Evolutionary conservation across 805 yeast species (phyloP).

Genomic region (Hanseniaspora clermontiae): DNA sequence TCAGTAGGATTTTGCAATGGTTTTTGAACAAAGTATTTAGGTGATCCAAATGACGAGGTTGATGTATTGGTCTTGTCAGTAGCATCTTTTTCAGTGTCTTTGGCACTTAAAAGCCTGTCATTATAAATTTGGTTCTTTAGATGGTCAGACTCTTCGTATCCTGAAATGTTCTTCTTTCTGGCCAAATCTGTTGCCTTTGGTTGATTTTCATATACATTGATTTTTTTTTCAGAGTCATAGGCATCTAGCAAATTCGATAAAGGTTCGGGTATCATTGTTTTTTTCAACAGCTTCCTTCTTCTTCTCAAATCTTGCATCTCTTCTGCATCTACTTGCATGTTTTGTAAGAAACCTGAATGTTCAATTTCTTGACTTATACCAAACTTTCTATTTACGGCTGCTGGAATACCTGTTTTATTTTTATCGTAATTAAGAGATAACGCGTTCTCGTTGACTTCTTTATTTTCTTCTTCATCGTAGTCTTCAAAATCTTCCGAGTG

Average conservation of each 20-base stretch:
- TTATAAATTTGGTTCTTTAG: constrained; percentile 11
- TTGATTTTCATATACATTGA: constrained; percentile 9
- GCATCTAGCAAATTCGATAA: constrained; percentile 37
- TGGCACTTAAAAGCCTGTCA: background rate
- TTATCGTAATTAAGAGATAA: background rate
- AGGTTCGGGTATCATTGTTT: constrained; percentile 43
- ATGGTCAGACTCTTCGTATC: constrained; percentile 4
- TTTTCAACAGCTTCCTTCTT: constrained; percentile 39
- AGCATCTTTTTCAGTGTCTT: background rate
- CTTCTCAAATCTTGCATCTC: constrained; percentile 40
- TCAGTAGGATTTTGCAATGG: constrained; percentile 22
- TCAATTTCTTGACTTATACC: constrained; percentile 25
- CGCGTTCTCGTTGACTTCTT: background rate
- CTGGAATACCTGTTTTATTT: constrained; percentile 42
- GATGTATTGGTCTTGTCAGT: background rate
- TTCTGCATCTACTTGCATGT: constrained; percentile 27
- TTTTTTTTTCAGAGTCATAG: constrained; percentile 22
- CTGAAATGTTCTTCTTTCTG: background rate
- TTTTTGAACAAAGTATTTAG: constrained; percentile 24
- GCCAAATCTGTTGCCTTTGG: background rate
- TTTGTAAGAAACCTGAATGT: constrained; percentile 30
- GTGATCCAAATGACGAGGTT: constrained; percentile 4
- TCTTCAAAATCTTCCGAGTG: background rate
- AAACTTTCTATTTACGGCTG: constrained; percentile 40
- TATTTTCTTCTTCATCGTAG: background rate